A percentile compares a stretch with the other conserved stretches of the same genome.
Conservation (phyloP, 2,329 filamentous ascomycete species). For the Colletotrichum agaves region DNA sequence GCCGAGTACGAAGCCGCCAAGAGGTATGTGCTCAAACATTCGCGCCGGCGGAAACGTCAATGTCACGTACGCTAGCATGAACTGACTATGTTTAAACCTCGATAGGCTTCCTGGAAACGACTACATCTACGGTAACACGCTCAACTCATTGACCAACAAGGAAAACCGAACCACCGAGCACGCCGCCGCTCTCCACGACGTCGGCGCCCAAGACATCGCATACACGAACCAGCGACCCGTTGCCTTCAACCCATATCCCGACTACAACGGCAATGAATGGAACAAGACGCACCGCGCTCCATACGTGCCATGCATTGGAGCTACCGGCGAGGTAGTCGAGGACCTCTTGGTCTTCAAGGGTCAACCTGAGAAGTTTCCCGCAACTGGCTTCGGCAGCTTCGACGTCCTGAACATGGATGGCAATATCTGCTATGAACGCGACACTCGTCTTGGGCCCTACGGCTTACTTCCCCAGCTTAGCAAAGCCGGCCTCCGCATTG, state of each 20-base stretch:
- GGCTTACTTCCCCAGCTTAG: slow-evolving; percentile 63
- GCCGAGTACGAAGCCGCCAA: slow-evolving; percentile 51
- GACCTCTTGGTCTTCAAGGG: slow-evolving; percentile 75
- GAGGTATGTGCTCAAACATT: slow-evolving; percentile 49
- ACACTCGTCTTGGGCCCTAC: slow-evolving; percentile 76
- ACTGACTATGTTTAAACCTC: slow-evolving; percentile 18
- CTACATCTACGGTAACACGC: slow-evolving; percentile 67
- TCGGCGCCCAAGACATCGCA: slow-evolving; percentile 43
- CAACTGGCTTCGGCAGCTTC: slow-evolving; percentile 72
- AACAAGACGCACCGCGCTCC: slow-evolving; percentile 64
- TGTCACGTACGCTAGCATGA: slow-evolving; percentile 6
- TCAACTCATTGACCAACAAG: slow-evolving; percentile 57
- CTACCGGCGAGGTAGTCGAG: slow-evolving; percentile 66
- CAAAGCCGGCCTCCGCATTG: slow-evolving; percentile 55
- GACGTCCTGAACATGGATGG: slow-evolving; percentile 68
- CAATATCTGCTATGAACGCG: slow-evolving; percentile 74
- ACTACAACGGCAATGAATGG: slow-evolving; percentile 74
- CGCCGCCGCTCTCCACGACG: slow-evolving; percentile 36
- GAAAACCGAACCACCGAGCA: slow-evolving; percentile 50
- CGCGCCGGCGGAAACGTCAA: slow-evolving; percentile 30
- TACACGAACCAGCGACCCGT: slow-evolving; percentile 56
- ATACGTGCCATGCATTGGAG: slow-evolving; percentile 73
- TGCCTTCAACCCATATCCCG: slow-evolving; percentile 76
- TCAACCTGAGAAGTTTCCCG: slow-evolving; percentile 67
- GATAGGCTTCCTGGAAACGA: slow-evolving; percentile 57